phyloP scores from a whole-genome alignment of 1,284 basidiomycete species.

The Ceratobasidium sp. region DNA sequence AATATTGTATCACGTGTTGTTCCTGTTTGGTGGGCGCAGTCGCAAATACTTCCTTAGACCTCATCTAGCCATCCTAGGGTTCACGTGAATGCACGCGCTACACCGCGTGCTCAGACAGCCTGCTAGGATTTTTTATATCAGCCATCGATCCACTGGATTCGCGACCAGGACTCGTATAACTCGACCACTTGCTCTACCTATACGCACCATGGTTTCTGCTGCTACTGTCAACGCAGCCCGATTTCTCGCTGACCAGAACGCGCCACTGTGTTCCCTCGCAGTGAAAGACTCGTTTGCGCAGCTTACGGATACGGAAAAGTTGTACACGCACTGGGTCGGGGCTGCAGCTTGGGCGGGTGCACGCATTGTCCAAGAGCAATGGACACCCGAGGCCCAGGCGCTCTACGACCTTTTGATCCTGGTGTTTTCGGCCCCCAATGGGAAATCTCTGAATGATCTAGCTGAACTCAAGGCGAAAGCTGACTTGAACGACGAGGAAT shows the following conservation, averaged over 20 bases:
- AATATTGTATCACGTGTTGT: slow-evolving; percentile 25
- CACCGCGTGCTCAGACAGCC: slow-evolving; percentile 35
- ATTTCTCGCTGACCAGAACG: slow-evolving; percentile 73
- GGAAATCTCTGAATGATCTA: slow-evolving; percentile 68
- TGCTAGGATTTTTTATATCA: slow-evolving; percentile 2
- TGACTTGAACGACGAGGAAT: slow-evolving; percentile 67
- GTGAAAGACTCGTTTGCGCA: slow-evolving; percentile 72
- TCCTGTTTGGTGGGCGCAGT: slow-evolving; percentile 26
- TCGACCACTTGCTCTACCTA: background rate
- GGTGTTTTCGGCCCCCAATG: slow-evolving; percentile 66
- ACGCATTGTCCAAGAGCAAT: slow-evolving; percentile 83
- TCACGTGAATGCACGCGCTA: slow-evolving; percentile 29
- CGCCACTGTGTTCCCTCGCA: slow-evolving; percentile 75
- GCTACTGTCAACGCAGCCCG: slow-evolving; percentile 42
- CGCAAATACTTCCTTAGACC: slow-evolving; percentile 5
- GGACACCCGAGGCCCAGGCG: slow-evolving; percentile 64
- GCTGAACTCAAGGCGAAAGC: slow-evolving; percentile 64
- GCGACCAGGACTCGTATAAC: background rate
- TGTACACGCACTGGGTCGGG: slow-evolving; percentile 71
- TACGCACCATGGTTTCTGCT: slow-evolving; percentile 34
- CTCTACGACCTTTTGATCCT: slow-evolving; percentile 76
- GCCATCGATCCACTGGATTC: background rate
- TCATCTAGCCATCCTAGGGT: background rate
- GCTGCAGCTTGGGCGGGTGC: slow-evolving; percentile 73
- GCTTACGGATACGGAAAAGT: slow-evolving; percentile 76